These are phyloP conservation scores for Malus orientalis DNA, from an alignment of 306 rosid species.

Conservation along the genomic window DNA sequence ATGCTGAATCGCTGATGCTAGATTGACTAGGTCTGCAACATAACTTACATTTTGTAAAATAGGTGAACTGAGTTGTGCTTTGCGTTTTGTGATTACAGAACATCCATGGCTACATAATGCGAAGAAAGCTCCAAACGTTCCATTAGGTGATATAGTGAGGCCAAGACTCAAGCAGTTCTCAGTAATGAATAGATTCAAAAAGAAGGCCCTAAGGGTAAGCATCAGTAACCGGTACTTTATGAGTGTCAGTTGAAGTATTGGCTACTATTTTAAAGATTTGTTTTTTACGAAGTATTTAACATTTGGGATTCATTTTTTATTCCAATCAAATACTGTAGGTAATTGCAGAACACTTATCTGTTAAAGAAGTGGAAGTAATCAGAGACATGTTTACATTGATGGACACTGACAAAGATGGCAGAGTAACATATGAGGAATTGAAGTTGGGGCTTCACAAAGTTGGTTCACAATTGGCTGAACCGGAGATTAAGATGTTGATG, in stretches of 20 bases:
- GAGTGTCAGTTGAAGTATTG: conserved; percentile 15
- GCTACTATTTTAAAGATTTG: background rate
- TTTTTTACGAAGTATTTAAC: background rate
- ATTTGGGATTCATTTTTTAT: conserved; percentile 1
- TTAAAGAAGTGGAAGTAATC: conserved; percentile 96
- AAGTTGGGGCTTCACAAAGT: conserved; percentile 83
- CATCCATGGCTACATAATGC: conserved; percentile 98
- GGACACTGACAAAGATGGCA: conserved; percentile 94
- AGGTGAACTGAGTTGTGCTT: background rate
- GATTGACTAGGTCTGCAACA: conserved; percentile 9
- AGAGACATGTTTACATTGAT: conserved; percentile 92
- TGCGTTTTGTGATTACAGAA: conserved; percentile 41
- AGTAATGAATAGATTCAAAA: conserved; percentile 94
- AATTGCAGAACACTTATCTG: conserved; percentile 90
- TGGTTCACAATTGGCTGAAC: conserved; percentile 95
- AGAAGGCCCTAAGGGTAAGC: conserved; percentile 92
- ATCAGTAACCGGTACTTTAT: conserved; percentile 20
- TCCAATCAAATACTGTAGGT: conserved; percentile 52
- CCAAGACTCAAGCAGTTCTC: conserved; percentile 95
- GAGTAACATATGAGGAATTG: conserved; percentile 77
- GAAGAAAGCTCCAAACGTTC: conserved; percentile 91
- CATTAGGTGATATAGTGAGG: conserved; percentile 92
- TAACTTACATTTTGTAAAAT: background rate
- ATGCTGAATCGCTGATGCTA: background rate
- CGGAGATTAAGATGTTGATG: conserved; percentile 97